Percentiles rank a stretch among this genome's conserved stretches.
Evolutionary conservation across 2,329 filamentous ascomycete species (phyloP).

Genomic region (Clonostachys rhizophaga): DNA sequence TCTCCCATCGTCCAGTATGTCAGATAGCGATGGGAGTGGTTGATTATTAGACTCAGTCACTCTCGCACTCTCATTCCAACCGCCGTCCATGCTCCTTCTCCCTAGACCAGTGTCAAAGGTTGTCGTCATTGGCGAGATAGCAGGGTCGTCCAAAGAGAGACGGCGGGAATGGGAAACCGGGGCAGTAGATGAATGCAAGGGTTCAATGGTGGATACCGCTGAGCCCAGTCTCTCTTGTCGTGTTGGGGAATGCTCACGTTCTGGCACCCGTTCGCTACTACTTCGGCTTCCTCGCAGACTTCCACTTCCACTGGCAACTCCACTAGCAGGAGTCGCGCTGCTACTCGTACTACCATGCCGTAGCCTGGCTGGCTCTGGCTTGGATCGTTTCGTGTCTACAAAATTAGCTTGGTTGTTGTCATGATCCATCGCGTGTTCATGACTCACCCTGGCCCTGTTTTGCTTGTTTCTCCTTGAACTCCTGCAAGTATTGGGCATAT

Average conservation of each 20-base stretch:
- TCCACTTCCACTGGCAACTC: slow-evolving; percentile 36
- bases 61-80: not conserved
- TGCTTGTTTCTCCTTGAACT: slow-evolving; percentile 72
- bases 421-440: not conserved
- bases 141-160: slow-evolving; percentile 27
- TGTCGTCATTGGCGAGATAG: slow-evolving; percentile 33
- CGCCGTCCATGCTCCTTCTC: not conserved
- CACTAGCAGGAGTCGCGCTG: slow-evolving; percentile 24
- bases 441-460: slow-evolving; percentile 48
- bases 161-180: not conserved
- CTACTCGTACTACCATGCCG: slow-evolving; percentile 33
- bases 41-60: not conserved
- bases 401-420: slow-evolving; percentile 3
- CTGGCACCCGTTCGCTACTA: slow-evolving; percentile 39
- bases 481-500: slow-evolving; percentile 68
- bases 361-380: slow-evolving; percentile 31
- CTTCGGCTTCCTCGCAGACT: slow-evolving; percentile 31
- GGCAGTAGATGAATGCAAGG: slow-evolving; percentile 11
- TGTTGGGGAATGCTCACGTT: slow-evolving; percentile 40
- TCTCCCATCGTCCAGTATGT: slow-evolving; percentile 35
- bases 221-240: slow-evolving; percentile 44
- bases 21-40: slow-evolving; percentile 37
- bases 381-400: slow-evolving; percentile 37
- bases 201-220: slow-evolving; percentile 37
- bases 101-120: slow-evolving; percentile 25